Evolutionary conservation across 176 grass and related monocot genomes (phyloP), one percentile per base, ranked within the genome.

Genomic region (Calamus simplicifolius): DNA sequence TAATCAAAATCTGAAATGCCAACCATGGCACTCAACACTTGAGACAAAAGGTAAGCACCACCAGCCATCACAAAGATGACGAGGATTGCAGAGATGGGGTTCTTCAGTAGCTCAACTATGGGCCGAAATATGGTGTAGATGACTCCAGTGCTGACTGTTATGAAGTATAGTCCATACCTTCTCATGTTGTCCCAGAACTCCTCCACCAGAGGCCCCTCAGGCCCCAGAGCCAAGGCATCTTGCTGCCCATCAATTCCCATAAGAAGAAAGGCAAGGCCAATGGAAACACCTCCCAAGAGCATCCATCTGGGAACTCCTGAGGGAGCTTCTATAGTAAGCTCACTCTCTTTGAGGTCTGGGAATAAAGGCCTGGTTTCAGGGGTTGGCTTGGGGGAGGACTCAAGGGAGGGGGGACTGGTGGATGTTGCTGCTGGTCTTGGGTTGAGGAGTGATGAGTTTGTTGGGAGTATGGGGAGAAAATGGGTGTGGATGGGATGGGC

Each of bases 131-230:
- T 54, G 5, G 87, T 68, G 79, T 87, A 97, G 10, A 77, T 62
- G 52, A 85, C 74, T 29, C 91, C 92, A 4, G 87, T 97, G 83
- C 92, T 97, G 64, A 90, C 92, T 28, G 92, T 90, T 60, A 96
- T 25, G 27, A 5, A 64, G 57, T 90, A 96, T 60, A 96, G 75
- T 43, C 57, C 77, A 64, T 90, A 96, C 77, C 91, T 77, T 64
- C 91, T 74, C 77, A 87, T 84, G 72, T 96, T 96, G 64, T 90
- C 91, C 86, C 91, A 96, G 73, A 96, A 96, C 79, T 96, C 91
- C 83, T 90, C 90, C 67, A 79, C 56, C 74, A 95, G 61, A 1
- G 90, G 90, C 0, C 90, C 91, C 50, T 90, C 91, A 6, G 91
- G 91, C 4, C 86, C 91, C 57, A 90, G 69, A 4, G 91, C 86